These are phyloP conservation scores for Selenicereus undatus DNA, from an alignment of 148 eudicot genomes.

Conservation along the genomic window DNA sequence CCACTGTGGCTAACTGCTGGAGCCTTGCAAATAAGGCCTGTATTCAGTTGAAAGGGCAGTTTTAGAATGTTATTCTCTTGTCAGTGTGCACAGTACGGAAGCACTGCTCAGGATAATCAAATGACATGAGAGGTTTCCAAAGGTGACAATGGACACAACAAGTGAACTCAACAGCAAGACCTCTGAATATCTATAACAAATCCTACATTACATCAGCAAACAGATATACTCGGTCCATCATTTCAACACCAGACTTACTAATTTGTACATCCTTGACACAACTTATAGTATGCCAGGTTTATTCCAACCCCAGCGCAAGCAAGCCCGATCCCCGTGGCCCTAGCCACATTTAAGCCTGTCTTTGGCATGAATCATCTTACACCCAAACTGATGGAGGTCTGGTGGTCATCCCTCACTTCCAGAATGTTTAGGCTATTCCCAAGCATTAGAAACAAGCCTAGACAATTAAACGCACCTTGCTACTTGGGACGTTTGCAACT, in stretches of 20 bases:
- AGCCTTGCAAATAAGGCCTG: slow-evolving; percentile 95
- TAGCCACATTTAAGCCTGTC: background rate
- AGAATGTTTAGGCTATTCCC: too few relatives aligned
- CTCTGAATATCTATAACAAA: too few relatives aligned
- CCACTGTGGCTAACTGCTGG: slow-evolving; percentile 87
- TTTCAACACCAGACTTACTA: too few relatives aligned
- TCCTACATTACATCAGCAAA: too few relatives aligned
- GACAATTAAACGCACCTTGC: too few relatives aligned
- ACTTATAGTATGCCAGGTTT: too few relatives aligned
- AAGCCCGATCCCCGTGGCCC: background rate
- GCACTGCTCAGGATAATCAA: background rate
- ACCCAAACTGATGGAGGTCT: too few relatives aligned
- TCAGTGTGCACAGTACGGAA: background rate
- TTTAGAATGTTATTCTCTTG: background rate
- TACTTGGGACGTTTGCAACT: too few relatives aligned
- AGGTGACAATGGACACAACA: background rate
- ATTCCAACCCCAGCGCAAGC: background rate
- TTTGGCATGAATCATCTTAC: background rate
- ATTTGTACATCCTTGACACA: too few relatives aligned
- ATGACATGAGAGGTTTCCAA: background rate
- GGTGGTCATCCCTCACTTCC: too few relatives aligned
- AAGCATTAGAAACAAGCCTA: too few relatives aligned
- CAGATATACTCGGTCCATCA: too few relatives aligned
- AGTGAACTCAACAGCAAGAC: background rate
- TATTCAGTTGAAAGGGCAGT: slow-evolving; percentile 9